Conservation (phyloP, 179 eudicot genomes). For the Corrigiola litoralis region DNA sequence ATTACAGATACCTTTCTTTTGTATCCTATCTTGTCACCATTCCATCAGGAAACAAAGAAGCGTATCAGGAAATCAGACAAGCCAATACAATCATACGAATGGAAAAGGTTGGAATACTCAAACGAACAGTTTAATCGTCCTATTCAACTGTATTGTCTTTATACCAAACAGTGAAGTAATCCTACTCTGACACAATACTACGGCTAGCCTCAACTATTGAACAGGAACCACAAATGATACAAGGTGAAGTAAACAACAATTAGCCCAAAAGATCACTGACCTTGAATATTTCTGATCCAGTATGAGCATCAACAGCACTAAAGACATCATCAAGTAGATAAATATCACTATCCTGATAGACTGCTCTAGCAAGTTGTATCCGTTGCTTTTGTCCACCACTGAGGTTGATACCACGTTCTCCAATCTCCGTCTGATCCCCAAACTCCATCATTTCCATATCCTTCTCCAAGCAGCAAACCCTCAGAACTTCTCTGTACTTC, state of each 20-base stretch:
- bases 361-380: slow-evolving; percentile 92
- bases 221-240: neutral
- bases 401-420: slow-evolving; percentile 96
- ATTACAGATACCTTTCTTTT: no score
- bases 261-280: no score
- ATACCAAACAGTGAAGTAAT: no score
- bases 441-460: slow-evolving; percentile 96
- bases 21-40: no score
- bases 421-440: slow-evolving; percentile 97
- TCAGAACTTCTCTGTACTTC: slow-evolving; percentile 57
- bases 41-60: no score
- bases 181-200: no score
- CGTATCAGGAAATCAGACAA: no score
- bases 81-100: no score
- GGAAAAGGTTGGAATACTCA: no score
- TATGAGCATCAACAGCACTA: slow-evolving; percentile 98
- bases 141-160: no score
- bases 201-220: neutral
- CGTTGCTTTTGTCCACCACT: slow-evolving; percentile 97
- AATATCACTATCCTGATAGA: slow-evolving; percentile 86
- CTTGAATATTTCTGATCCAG: slow-evolving; percentile 92
- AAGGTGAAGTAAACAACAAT: neutral
- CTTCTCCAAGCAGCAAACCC: slow-evolving; percentile 75
- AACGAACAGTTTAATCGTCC: no score
- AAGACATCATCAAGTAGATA: slow-evolving; percentile 94